A percentile compares a stretch with the other conserved stretches of the same genome.
Conservation (phyloP, 345 rosid genomes). For the thale cress (Arabidopsis thaliana) region TAIR10.1 NC_003074.8:7875501-7876000, state of each 20-base stretch:
- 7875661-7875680: neutral
- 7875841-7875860: slow-evolving; percentile 79
- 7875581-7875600: neutral
- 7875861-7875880: slow-evolving; percentile 88
- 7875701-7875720: neutral
- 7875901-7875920: slow-evolving; percentile 72
- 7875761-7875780: neutral
- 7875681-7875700: neutral
- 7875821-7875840: slow-evolving; percentile 21
- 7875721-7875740: slow-evolving; percentile 2
- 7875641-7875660: neutral
- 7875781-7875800: neutral
- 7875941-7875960: slow-evolving; percentile 68
- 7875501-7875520: slow-evolving; percentile 13
- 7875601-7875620: neutral
- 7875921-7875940: slow-evolving; percentile 91
- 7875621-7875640: neutral
- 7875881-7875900: slow-evolving; percentile 73
- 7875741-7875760: neutral
- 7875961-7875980: slow-evolving; percentile 81
- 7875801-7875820: slow-evolving; percentile 4
- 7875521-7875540: neutral
- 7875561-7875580: slow-evolving; percentile 2
- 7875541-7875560: neutral
- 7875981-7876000: slow-evolving; percentile 86